These are phyloP conservation scores for Hypoxylon sp. DNA, from an alignment of 2,329 filamentous ascomycete species.

Conservation along the genomic window DNA sequence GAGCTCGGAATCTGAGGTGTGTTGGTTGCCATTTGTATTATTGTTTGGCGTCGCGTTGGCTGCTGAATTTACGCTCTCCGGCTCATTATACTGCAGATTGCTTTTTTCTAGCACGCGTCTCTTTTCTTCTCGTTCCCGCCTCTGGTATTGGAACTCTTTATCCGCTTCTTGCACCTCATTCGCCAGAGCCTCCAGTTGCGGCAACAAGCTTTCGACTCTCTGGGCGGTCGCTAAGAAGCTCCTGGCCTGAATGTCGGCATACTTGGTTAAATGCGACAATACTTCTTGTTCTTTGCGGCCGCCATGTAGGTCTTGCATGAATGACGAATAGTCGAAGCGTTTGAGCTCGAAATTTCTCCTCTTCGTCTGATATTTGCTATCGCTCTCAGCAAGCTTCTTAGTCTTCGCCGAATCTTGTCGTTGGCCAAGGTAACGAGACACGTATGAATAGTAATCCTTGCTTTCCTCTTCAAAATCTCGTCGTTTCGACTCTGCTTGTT, in stretches of 20 bases:
- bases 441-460: constrained; percentile 97
- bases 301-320: constrained; percentile 99
- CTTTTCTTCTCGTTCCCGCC: constrained; percentile 96
- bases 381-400: constrained; percentile 95
- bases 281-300: constrained; percentile 99
- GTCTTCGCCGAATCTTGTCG: constrained; percentile 95
- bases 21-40: constrained; percentile 60
- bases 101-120: constrained; percentile 89
- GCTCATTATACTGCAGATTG: constrained; percentile 78
- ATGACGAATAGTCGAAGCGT: constrained; percentile 98
- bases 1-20: constrained; percentile 75
- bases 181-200: constrained; percentile 89
- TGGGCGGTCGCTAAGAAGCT: constrained; percentile 86
- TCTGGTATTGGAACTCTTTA: constrained; percentile 95
- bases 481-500: constrained; percentile 95
- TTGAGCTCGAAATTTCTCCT: constrained; percentile 95
- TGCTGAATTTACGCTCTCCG: constrained; percentile 67
- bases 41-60: constrained; percentile 52
- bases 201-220: constrained; percentile 87
- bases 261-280: constrained; percentile 91
- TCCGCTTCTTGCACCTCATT: constrained; percentile 92
- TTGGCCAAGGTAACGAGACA: constrained; percentile 95
- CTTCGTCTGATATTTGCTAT: constrained; percentile 96
- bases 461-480: constrained; percentile 99
- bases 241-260: constrained; percentile 89